Percentiles rank a stretch among this genome's conserved stretches.
These are phyloP conservation scores for Primulina eburnea DNA, from an alignment of 257 asterid genomes.

Conservation along the genomic window DNA sequence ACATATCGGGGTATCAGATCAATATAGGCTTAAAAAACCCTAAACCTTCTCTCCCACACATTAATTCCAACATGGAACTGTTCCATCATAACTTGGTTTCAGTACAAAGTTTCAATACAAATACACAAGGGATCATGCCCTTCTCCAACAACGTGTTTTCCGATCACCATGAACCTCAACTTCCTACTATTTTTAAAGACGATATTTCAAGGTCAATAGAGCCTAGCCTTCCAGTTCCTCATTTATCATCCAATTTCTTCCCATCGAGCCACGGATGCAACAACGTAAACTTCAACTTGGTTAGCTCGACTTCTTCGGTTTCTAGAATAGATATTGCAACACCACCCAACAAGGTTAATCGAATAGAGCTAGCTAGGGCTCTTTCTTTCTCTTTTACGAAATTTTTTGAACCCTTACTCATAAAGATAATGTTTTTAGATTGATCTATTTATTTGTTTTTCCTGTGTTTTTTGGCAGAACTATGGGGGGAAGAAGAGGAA, in stretches of 20 bases:
- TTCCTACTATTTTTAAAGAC: constrained; percentile 30
- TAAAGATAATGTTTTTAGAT: neutral
- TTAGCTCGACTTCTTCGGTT: constrained; percentile 31
- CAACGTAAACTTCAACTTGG: constrained; percentile 25
- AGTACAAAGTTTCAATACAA: constrained; percentile 38
- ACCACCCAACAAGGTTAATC: constrained; percentile 32
- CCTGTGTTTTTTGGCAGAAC: constrained; percentile 31
- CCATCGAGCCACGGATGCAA: constrained; percentile 34
- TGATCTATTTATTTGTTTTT: neutral
- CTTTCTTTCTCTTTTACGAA: neutral
- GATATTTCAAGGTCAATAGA: constrained; percentile 31
- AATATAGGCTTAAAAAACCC: constrained; percentile 33
- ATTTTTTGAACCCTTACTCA: neutral
- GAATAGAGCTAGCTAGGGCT: constrained; percentile 23
- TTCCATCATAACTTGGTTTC: constrained; percentile 42
- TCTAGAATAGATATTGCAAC: constrained; percentile 31
- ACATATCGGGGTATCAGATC: too few relatives aligned
- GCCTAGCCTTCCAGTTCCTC: constrained; percentile 26
- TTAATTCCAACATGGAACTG: constrained; percentile 39
- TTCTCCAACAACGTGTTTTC: constrained; percentile 32
- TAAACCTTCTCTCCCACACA: constrained; percentile 34
- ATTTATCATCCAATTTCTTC: constrained; percentile 41
- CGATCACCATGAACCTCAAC: constrained; percentile 37
- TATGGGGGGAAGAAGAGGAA: constrained; percentile 66
- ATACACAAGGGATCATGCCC: constrained; percentile 34